These are phyloP conservation scores for Phialemoniopsis sp. DNA, from an alignment of 2,329 filamentous ascomycete species.

Conservation along the genomic window DNA sequence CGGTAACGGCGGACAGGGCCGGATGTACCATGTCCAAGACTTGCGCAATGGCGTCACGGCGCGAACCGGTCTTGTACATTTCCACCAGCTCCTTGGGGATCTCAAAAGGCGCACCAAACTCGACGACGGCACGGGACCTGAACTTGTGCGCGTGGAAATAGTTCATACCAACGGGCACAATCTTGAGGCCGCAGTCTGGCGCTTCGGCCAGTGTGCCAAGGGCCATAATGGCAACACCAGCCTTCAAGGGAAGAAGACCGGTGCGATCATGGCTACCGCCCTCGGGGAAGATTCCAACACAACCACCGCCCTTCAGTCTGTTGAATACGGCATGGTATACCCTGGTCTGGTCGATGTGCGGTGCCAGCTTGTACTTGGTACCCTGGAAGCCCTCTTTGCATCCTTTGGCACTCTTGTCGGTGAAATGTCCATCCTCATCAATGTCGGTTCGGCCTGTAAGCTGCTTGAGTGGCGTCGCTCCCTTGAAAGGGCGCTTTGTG, in stretches of 20 bases:
- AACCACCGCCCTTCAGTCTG: constrained; percentile 75
- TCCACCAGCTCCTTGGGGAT: constrained; percentile 78
- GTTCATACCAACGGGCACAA: constrained; percentile 97
- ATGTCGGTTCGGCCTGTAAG: constrained; percentile 77
- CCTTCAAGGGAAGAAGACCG: constrained; percentile 87
- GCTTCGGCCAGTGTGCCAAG: constrained; percentile 82
- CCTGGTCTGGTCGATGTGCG: constrained; percentile 88
- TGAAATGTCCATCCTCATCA: constrained; percentile 60
- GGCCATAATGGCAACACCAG: constrained; percentile 97
- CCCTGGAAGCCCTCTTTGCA: constrained; percentile 64
- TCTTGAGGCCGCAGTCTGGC: constrained; percentile 84
- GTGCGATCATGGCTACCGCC: constrained; percentile 94
- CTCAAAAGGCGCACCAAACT: constrained; percentile 88
- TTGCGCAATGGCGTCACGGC: constrained; percentile 80
- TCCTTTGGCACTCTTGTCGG: constrained; percentile 48
- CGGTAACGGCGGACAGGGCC: constrained; percentile 80
- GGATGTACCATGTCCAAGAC: constrained; percentile 85
- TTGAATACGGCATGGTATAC: constrained; percentile 93
- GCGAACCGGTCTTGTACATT: constrained; percentile 77
- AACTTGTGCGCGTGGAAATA: constrained; percentile 99
- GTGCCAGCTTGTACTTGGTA: constrained; percentile 80
- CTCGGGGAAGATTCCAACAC: constrained; percentile 95
- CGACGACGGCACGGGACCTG: constrained; percentile 88
- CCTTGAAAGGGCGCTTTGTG: constrained; percentile 84
- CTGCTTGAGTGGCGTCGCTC: constrained; percentile 69